Base-by-base conservation (phyloP, 2,329 filamentous ascomycete species). In the Zasmidium citrigriseum region DNA sequence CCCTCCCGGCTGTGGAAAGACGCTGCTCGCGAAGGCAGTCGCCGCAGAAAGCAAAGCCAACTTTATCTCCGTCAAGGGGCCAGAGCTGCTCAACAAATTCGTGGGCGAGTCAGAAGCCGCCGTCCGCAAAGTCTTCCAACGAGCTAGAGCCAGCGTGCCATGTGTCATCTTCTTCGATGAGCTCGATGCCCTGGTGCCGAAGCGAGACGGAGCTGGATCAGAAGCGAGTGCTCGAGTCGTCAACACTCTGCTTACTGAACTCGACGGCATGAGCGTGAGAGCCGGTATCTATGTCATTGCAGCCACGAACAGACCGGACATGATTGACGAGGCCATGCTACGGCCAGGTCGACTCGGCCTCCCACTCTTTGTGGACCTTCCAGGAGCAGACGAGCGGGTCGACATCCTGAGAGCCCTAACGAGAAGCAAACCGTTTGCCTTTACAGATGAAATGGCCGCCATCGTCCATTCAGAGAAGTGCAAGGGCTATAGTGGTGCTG, bases 161-260 rank as follows among this genome's bases (percentile, higher is more conserved):
- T 98, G 93, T 71, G 91, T 99, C 55, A 88, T 99, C 58, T 98
- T 99, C 83, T 98, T 99, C 72, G 95, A 99, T 73, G 95, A 99
- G 77, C 84, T 99, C 53, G 95, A 99, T 75, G 93, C 95, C 0
- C 80, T 99, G 2, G 93, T 95, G 0, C 93, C 93, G 0, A 87
- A 87, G 52, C 87, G 95, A 55, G 91, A 93, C 70, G 89, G 89
- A 55, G 73, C 77, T 16, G 84, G 90, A 1, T 90, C 88, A 1
- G 93, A 98, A 72, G 89, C 91, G 4, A 91, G 89, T 48, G 87
- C 91, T 1, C 86, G 95, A 29, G 91, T 99, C 2, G 95, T 99
- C 65, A 98, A 98, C 73, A 96, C 93, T 0, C 83, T 99, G 0
- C 87, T 99, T 27, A 96, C 95, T 0, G 95, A 99, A 73, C 84